Conservation (phyloP, 139 green algal species). For the Coelastrella sp. region DNA sequence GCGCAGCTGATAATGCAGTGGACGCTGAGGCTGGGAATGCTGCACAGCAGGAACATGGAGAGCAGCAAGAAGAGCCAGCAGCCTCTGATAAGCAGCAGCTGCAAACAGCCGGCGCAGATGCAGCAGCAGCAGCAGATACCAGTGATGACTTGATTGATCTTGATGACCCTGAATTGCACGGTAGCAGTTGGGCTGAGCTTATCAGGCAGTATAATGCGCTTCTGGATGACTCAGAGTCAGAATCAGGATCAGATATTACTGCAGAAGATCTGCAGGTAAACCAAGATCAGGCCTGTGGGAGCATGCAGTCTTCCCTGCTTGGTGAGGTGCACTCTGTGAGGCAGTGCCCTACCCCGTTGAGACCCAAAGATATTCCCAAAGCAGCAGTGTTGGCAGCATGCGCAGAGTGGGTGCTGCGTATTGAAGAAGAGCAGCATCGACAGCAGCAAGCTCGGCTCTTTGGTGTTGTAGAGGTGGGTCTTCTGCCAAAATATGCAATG, state of each 20-base stretch:
- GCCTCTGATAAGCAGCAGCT: not conserved
- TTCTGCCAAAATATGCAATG: no score
- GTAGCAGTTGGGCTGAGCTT: constrained; percentile 6
- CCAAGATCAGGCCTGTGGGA: no score
- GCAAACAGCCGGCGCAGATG: not conserved
- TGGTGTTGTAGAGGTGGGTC: constrained; percentile 31
- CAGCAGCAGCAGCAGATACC: not conserved
- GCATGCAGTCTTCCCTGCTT: no score
- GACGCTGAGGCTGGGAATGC: not conserved
- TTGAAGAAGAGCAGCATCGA: constrained; percentile 43
- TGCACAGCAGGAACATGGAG: not conserved
- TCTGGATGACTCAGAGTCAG: not conserved
- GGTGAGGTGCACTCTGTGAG: not conserved
- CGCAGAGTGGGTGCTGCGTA: constrained; percentile 36
- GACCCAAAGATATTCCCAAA: constrained; percentile 4
- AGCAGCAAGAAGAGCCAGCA: not conserved
- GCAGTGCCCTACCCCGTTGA: no score
- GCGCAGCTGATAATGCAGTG: not conserved
- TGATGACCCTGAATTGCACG: not conserved
- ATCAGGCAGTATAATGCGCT: not conserved
- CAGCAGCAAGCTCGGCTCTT: constrained; percentile 11
- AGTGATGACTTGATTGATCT: not conserved
- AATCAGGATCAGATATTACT: constrained; percentile 5
- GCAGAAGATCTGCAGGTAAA: not conserved
- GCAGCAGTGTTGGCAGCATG: not conserved